phyloP scores from a whole-genome alignment of 176 grass and related monocot species.

The Eragrostis curvula region DNA sequence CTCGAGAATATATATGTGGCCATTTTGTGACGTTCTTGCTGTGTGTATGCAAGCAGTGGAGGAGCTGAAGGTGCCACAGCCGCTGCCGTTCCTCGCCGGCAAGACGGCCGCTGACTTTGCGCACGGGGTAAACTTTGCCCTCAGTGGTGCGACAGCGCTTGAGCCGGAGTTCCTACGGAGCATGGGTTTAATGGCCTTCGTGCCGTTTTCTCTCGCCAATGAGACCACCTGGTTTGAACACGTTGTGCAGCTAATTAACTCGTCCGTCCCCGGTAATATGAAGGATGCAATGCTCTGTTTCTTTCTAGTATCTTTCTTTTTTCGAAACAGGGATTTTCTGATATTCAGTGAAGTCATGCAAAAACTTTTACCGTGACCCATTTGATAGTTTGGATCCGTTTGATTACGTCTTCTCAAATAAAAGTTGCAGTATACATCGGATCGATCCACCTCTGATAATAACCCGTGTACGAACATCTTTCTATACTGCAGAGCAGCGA shows the following conservation, averaged over 20 bases:
- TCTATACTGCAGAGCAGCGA: background rate
- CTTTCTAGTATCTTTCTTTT: too few species aligned
- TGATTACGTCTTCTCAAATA: too few species aligned
- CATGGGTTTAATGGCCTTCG: constrained; percentile 45
- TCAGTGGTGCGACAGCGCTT: constrained; percentile 60
- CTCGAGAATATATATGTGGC: too few species aligned
- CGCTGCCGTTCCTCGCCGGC: constrained; percentile 66
- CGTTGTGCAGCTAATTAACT: constrained; percentile 41
- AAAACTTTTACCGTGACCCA: too few species aligned
- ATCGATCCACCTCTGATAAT: background rate
- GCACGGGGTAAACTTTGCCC: constrained; percentile 67
- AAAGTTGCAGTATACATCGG: background rate
- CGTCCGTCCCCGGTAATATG: background rate
- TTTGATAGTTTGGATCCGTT: too few species aligned
- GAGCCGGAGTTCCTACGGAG: constrained; percentile 49
- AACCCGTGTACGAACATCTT: background rate
- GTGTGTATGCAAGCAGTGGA: constrained; percentile 23
- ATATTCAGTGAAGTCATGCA: too few species aligned
- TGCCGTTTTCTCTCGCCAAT: constrained; percentile 49
- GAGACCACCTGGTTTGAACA: constrained; percentile 62
- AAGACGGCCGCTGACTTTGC: constrained; percentile 46
- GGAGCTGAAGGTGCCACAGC: constrained; percentile 38
- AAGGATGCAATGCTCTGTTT: background rate
- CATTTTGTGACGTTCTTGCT: background rate
- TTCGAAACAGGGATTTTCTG: too few species aligned